Base-by-base conservation (phyloP, 2,329 filamentous ascomycete genomes). In the Arthrobotrys sinensis region DNA sequence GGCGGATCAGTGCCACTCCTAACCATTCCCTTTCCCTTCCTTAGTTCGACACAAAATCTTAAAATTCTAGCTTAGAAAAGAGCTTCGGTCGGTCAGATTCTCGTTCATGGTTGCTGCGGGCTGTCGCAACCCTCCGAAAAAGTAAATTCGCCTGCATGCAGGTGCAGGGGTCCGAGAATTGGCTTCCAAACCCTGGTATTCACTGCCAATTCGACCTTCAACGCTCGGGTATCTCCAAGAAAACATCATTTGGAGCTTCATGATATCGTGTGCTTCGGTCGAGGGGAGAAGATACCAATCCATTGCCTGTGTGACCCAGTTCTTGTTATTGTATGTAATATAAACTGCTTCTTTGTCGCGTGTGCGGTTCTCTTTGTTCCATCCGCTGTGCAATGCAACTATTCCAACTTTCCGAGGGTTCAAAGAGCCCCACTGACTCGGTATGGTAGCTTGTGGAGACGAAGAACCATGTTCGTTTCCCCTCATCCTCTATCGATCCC, bases 111-210 rank as follows among this genome's bases (percentile, higher is more conserved):
- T 66, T 65, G 48, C 64, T 65, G 38, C 65, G 65, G 72, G 16
- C 66, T 70, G 73, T 70, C 73, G 73, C 73, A 77, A 77, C 73
- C 73, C 73, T 66, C 65, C 48, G 48, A 77, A 77, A 77, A 77
- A 77, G 73, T 77, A 77, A 77, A 57, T 71, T 66, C 52, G 66
- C 60, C 43, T 71, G 73, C 65, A 64, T 68, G 73, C 65, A 70
- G 38, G 40, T 66, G 73, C 73, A 77, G 73, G 73, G 65, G 57
- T 50, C 50, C 28, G 36, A 60, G 67, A 65, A 63, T 71, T 62
- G 52, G 48, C 73, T 70, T 77, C 60, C 46, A 66, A 65, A 21
- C 60, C 73, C 73, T 36, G 40, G 72, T 55, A 72, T 65, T 55
- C 60, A 52, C 48, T 43, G 43, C 40, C 16, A 28, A 65, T 60